Conservation (phyloP, 352 stramenopile genomes). For the Pythium diclinum region DNA sequence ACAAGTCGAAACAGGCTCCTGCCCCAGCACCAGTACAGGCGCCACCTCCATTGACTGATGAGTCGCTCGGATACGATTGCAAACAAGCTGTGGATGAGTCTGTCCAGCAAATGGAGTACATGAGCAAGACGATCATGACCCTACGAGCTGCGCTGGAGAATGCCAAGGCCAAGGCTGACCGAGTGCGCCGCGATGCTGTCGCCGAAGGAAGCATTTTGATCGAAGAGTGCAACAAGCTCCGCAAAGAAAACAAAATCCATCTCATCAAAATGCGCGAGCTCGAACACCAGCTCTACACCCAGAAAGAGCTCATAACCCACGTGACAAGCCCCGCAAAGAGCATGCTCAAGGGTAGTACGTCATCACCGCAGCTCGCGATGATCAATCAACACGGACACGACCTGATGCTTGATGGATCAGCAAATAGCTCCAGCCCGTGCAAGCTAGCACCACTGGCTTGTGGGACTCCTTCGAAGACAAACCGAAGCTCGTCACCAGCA, state of each 20-base stretch:
- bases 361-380: slow-evolving; percentile 9
- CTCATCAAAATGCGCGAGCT: slow-evolving; percentile 64
- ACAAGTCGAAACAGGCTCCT: slow-evolving; percentile 10
- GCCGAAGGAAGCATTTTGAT: slow-evolving; percentile 75
- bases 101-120: slow-evolving; percentile 77
- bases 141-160: slow-evolving; percentile 61
- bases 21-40: slow-evolving; percentile 10
- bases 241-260: slow-evolving; percentile 73
- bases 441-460: slow-evolving; percentile 9
- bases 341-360: slow-evolving; percentile 10
- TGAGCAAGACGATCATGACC: slow-evolving; percentile 72
- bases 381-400: slow-evolving; percentile 18
- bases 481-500: background rate
- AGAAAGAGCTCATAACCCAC: slow-evolving; percentile 6
- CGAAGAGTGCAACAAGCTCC: slow-evolving; percentile 74
- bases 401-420: slow-evolving; percentile 11
- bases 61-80: slow-evolving; percentile 65
- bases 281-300: slow-evolving; percentile 34
- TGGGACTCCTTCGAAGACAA: slow-evolving; percentile 9
- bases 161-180: slow-evolving; percentile 62
- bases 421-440: background rate
- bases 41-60: slow-evolving; percentile 25
- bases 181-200: slow-evolving; percentile 68
- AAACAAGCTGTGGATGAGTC: slow-evolving; percentile 76
- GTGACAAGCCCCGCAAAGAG: slow-evolving; percentile 6